phyloP scores from a whole-genome alignment of 257 asterid genomes.

The Eucommia ulmoides region DNA sequence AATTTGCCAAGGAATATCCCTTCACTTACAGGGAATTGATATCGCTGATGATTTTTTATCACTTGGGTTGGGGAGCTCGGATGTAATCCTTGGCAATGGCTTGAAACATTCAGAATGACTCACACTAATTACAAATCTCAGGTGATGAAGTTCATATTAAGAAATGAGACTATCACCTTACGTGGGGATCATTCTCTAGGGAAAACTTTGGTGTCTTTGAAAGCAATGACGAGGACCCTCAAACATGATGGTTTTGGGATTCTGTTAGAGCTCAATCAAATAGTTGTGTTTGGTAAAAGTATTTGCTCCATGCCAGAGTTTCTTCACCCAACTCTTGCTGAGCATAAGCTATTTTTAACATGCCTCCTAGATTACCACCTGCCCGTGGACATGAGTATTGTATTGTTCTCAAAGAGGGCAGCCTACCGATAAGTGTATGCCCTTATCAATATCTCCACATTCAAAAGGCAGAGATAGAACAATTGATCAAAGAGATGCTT shows the following conservation, averaged over 20 bases:
- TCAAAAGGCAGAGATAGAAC: too few relatives aligned
- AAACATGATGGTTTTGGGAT: background rate
- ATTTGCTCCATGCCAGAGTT: too few relatives aligned
- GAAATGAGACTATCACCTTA: background rate
- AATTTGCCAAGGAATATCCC: background rate
- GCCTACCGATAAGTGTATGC: too few relatives aligned
- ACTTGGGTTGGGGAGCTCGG: background rate
- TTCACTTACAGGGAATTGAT: background rate
- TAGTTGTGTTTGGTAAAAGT: too few relatives aligned
- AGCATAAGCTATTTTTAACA: too few relatives aligned
- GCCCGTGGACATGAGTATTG: too few relatives aligned
- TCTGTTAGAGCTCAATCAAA: background rate
- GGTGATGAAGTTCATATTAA: background rate
- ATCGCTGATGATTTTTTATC: background rate
- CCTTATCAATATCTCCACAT: too few relatives aligned
- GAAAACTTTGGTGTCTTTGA: background rate
- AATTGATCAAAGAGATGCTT: too few relatives aligned
- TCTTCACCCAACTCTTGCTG: too few relatives aligned
- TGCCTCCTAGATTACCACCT: too few relatives aligned
- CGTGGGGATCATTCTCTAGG: background rate
- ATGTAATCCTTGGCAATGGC: background rate
- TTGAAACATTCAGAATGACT: background rate
- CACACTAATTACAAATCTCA: background rate
- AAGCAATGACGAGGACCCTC: background rate
- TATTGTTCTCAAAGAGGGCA: too few relatives aligned